Evolutionary conservation across 2,329 filamentous ascomycete genomes (phyloP), one percentile per base, ranked within the genome.

Genomic region (Xylaria sp.): DNA sequence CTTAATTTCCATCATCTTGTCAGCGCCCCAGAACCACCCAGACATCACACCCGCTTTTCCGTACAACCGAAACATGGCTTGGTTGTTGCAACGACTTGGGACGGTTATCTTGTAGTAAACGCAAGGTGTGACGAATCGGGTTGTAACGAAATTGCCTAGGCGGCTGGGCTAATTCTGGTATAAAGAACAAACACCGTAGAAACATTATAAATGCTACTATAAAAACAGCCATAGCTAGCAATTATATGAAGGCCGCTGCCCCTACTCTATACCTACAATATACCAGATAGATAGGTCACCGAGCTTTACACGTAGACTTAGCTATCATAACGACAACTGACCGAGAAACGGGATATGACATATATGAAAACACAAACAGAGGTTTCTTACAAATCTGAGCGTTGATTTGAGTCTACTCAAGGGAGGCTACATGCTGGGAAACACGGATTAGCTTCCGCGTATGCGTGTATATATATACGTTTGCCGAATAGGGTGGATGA

Each of bases 351-450:
- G 65, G 48, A 61, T 17, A 17, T 45, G 36, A 54, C 68, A 69
- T 69, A 48, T 53, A 58, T 30, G 30, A 64, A 69, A 67, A 69
- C 64, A 69, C 51, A 53, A 45, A n/a, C 17, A 39, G 8, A 36
- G 27, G 24, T n/a, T n/a, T 24, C 24, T 30, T 51, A 17, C 6
- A 42, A 24, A 61, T 27, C 48, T 39, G 11, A n/a, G 27, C 4
- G 32, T 51, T 58, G 32, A 24, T 39, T 64, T 42, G 34, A 32
- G 45, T 6, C 12, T 7, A 39, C 30, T 9, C 14, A 64, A 64
- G 55, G 55, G 21, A 67, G 47, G 64, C 67, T 24, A 64, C 67
- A 67, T 67, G 36, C 27, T 30, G 27, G 50, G 17, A 51, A 55
- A 47, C 30, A 63, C 55, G 32, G 34, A 27, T 39, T 42, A 57